phyloP scores from a whole-genome alignment of 805 yeast species.

The Candida sphagnicola region DNA sequence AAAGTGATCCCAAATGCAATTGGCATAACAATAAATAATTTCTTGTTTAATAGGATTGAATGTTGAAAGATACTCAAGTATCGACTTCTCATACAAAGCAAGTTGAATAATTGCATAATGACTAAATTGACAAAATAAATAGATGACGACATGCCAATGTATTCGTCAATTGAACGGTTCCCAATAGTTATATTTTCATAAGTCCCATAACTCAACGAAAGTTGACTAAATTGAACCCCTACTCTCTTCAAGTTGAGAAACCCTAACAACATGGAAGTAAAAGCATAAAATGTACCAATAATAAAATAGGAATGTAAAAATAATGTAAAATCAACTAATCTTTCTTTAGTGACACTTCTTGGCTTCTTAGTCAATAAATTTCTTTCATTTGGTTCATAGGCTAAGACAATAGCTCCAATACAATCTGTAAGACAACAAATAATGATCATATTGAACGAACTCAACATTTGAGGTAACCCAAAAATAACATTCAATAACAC shows the following conservation, averaged over 20 bases:
- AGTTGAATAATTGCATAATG: slow-evolving; percentile 44
- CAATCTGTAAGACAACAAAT: slow-evolving; percentile 48
- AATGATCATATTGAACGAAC: slow-evolving; percentile 50
- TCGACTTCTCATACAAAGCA: slow-evolving; percentile 41
- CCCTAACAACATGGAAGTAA: slow-evolving; percentile 37
- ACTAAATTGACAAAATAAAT: slow-evolving; percentile 46
- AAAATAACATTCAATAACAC: slow-evolving; percentile 43
- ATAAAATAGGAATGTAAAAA: slow-evolving; percentile 40
- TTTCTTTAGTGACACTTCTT: slow-evolving; percentile 38
- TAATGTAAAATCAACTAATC: slow-evolving; percentile 35
- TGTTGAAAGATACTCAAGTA: slow-evolving; percentile 39
- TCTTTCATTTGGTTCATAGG: slow-evolving; percentile 41
- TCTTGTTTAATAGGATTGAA: slow-evolving; percentile 31
- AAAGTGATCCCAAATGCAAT: slow-evolving; percentile 37
- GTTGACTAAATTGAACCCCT: slow-evolving; percentile 30
- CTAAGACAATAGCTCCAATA: slow-evolving; percentile 40
- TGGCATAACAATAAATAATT: slow-evolving; percentile 28
- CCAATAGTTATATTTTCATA: slow-evolving; percentile 14
- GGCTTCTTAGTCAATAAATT: slow-evolving; percentile 41
- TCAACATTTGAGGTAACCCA: slow-evolving; percentile 47
- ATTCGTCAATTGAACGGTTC: slow-evolving; percentile 14
- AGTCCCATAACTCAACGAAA: slow-evolving; percentile 34
- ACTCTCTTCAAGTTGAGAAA: slow-evolving; percentile 33
- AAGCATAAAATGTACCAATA: slow-evolving; percentile 38
- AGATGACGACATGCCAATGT: slow-evolving; percentile 33